Evolutionary conservation across 345 rosid species (phyloP).

Genomic region (Carallia pectinifolia): DNA sequence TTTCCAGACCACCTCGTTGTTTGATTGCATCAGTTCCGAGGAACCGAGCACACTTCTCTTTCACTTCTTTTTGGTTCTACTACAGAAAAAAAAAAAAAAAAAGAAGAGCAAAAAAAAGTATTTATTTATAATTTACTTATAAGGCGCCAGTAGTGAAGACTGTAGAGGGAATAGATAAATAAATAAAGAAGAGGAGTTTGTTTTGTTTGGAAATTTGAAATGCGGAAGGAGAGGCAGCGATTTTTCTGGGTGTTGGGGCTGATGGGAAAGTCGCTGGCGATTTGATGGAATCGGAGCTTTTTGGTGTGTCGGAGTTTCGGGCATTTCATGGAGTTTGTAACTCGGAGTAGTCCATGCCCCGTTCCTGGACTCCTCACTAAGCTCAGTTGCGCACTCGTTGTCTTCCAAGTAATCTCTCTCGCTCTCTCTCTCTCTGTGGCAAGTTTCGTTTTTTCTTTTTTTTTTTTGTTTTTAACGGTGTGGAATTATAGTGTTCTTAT

Average conservation of each 20-base stretch:
- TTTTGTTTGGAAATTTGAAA: conserved; percentile 4
- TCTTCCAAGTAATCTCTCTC: conserved; percentile 52
- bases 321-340: conserved; percentile 69
- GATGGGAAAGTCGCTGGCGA: conserved; percentile 24
- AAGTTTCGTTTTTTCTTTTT: neutral
- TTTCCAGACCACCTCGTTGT: too few species aligned
- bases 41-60: neutral
- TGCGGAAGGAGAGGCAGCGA: conserved; percentile 24
- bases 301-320: conserved; percentile 22
- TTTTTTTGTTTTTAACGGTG: neutral
- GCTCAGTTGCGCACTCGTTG: conserved; percentile 50
- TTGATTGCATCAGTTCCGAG: too few species aligned
- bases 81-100: too few species aligned
- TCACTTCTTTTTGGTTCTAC: neutral
- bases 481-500: neutral
- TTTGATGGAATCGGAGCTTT: conserved; percentile 35
- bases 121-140: too few species aligned
- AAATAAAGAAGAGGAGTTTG: too few species aligned
- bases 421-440: neutral
- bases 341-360: conserved; percentile 34
- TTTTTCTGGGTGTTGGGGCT: conserved; percentile 16
- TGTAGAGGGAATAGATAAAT: too few species aligned
- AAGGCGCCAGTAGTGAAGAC: too few species aligned
- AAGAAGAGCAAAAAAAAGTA: too few species aligned
- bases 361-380: conserved; percentile 30